Conservation (phyloP, 1,284 basidiomycete species). For the Trichosporon sp. region DNA sequence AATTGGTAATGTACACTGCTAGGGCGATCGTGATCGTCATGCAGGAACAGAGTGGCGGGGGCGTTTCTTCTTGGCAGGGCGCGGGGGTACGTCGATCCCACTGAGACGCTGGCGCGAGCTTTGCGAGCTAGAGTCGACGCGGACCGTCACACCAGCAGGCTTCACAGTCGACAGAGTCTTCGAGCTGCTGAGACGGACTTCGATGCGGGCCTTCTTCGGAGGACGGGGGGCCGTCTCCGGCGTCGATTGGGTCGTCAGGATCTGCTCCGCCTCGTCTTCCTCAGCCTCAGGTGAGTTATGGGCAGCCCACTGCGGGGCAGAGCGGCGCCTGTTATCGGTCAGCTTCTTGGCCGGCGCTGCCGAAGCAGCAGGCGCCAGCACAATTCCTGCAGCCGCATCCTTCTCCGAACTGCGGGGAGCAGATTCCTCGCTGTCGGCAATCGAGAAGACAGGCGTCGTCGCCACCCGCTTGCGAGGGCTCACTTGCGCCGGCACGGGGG, state of each 20-base stretch:
- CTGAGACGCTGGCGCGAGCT: neutral
- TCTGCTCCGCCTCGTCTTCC: neutral
- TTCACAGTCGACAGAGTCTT: too few species aligned
- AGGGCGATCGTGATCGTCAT: neutral
- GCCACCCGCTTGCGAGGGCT: neutral
- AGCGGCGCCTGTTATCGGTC: neutral
- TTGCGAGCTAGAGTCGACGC: too few species aligned
- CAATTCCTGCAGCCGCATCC: too few species aligned
- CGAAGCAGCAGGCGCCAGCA: too few species aligned
- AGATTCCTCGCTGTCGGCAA: neutral
- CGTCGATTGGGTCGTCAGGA: neutral
- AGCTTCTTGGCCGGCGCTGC: too few species aligned
- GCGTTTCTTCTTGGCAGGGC: neutral
- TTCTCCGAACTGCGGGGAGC: too few species aligned
- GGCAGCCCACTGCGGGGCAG: neutral
- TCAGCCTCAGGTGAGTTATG: neutral
- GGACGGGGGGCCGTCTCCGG: too few species aligned
- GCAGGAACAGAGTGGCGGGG: neutral
- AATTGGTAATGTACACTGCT: neutral
- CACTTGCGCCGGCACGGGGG: neutral
- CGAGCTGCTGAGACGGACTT: too few species aligned
- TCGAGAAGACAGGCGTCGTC: neutral
- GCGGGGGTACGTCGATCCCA: neutral
- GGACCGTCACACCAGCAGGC: too few species aligned
- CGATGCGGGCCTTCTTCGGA: too few species aligned